Base-by-base conservation (phyloP, 495 filamentous ascomycete genomes). In the Pyrenula massariospora region DNA sequence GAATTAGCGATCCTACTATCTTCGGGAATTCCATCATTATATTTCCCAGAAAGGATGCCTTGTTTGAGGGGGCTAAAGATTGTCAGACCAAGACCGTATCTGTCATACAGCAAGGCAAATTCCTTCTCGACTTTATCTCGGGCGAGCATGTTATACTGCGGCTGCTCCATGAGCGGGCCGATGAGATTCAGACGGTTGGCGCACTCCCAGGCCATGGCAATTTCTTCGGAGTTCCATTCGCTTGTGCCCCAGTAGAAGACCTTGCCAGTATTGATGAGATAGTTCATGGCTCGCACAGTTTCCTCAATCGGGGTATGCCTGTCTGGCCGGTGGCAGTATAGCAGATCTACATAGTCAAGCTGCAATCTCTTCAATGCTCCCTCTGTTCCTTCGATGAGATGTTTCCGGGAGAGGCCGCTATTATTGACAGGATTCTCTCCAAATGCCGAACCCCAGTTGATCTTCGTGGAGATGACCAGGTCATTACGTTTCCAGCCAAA, bases 201-300 rank as follows among this genome's bases (percentile, higher is more conserved):
- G 42, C 87, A 70, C 48, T 82, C 75, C 73, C 84, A 89, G 5
- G 90, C 90, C 57, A 85, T 76, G 8, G 80, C 77, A 63, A 95
- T 92, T 72, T 95, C 87, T 54, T 80, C 82, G 8, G 89, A 88
- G 56, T 75, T 77, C 90, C 89, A 94, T 73, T 92, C 88, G 24
- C 60, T 52, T 0, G 90, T 94, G 25, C 90, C 90, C 90, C 89
- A 95, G 77, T 94, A 93, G 65, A 93, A 85, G 22, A 85, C 83
- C 72, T 89, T 86, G 48, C 88, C 86, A 50, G 78, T 78, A 67
- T 84, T 75, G 61, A 95, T 89, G 25, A 86, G 69, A 65, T 88
- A 79, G 69, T 91, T 92, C 76, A 94, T 94, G 50, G 76, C 89
- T 56, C 89, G 82, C 36, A 94, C 90, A 36, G 82, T 81, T 69